These are phyloP conservation scores for Protea cynaroides DNA, from an alignment of 164 flowering plant genomes.

Conservation along the genomic window DNA sequence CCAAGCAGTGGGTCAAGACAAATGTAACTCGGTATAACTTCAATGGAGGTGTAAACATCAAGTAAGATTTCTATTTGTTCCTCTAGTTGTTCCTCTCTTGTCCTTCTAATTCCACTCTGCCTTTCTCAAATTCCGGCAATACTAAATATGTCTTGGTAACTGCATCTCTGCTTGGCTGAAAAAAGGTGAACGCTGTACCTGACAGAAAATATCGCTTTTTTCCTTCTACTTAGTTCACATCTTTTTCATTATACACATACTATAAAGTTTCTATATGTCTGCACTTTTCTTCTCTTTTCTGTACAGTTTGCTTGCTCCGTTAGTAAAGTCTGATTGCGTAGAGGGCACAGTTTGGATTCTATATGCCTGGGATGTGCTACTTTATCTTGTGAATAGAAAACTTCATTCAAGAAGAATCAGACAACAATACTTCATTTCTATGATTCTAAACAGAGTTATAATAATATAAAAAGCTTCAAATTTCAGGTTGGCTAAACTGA, in stretches of 20 bases:
- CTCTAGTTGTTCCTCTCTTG: neutral
- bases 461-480: too few relatives aligned
- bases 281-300: too few relatives aligned
- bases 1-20: constrained; percentile 51
- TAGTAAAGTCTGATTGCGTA: neutral
- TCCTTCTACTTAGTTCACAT: too few relatives aligned
- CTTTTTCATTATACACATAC: too few relatives aligned
- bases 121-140: neutral
- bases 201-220: neutral
- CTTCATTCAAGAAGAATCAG: too few relatives aligned
- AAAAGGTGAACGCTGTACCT: neutral
- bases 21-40: constrained; percentile 42
- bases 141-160: neutral
- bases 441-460: too few relatives aligned
- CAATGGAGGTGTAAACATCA: constrained; percentile 58
- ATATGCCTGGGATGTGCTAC: too few relatives aligned
- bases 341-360: neutral
- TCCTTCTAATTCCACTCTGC: neutral
- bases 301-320: neutral
- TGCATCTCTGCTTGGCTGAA: neutral
- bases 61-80: constrained; percentile 26
- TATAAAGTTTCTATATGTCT: neutral
- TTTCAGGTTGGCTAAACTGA: too few relatives aligned
- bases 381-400: too few relatives aligned
- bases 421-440: too few relatives aligned